A percentile compares a stretch with the other conserved stretches of the same genome.
Conservation (phyloP, 2,329 filamentous ascomycete species). For the Capronia epimyces region DNA sequence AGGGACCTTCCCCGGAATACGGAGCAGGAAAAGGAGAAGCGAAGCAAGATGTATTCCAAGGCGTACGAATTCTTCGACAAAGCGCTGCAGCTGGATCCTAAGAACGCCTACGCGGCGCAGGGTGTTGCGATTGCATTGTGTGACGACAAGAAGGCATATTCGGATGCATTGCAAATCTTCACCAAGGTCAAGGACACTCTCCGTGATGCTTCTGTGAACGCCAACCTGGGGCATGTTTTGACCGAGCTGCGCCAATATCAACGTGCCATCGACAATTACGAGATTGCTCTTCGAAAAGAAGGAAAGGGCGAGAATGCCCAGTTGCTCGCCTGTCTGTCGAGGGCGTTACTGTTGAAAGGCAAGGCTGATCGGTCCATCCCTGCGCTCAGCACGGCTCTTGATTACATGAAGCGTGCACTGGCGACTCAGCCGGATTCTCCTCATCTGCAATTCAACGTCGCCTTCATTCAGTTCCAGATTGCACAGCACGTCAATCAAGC, state of each 20-base stretch:
- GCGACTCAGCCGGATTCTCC: slow-evolving; percentile 73
- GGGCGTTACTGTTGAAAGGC: slow-evolving; percentile 78
- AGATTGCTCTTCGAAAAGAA: slow-evolving; percentile 73
- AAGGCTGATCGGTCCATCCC: slow-evolving; percentile 60
- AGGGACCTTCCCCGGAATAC: slow-evolving; percentile 91
- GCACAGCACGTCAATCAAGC: slow-evolving; percentile 73
- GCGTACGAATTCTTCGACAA: slow-evolving; percentile 99
- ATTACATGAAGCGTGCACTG: slow-evolving; percentile 63
- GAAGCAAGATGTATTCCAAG: slow-evolving; percentile 77
- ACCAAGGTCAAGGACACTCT: slow-evolving; percentile 85
- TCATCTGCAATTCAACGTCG: slow-evolving; percentile 95
- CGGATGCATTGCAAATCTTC: slow-evolving; percentile 77
- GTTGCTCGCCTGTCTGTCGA: slow-evolving; percentile 78
- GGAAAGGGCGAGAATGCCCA: slow-evolving; percentile 50
- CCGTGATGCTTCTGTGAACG: slow-evolving; percentile 78
- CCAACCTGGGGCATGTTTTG: slow-evolving; percentile 92
- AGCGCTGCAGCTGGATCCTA: slow-evolving; percentile 85
- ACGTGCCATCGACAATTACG: slow-evolving; percentile 91
- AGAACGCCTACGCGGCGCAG: slow-evolving; percentile 93
- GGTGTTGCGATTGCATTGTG: slow-evolving; percentile 90
- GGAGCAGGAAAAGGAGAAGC: slow-evolving; percentile 85
- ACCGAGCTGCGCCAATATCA: slow-evolving; percentile 83
- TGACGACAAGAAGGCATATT: slow-evolving; percentile 88
- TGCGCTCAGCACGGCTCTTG: slow-evolving; percentile 60
- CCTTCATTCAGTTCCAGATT: slow-evolving; percentile 93